phyloP scores from a whole-genome alignment of 306 rosid species.

The Ormosia emarginata region DNA sequence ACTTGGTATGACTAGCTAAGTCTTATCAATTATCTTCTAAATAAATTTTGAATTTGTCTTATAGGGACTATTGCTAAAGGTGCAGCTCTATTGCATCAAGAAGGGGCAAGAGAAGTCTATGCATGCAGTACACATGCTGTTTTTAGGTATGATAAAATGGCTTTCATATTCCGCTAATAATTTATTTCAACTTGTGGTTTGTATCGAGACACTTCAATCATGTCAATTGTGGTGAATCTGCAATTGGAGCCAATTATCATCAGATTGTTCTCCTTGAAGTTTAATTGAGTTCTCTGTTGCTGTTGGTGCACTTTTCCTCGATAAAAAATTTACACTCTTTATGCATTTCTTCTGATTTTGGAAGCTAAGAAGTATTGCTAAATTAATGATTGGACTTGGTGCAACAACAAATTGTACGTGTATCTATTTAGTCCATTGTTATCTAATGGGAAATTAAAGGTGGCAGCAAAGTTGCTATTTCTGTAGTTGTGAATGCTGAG shows the following conservation, averaged over 20 bases:
- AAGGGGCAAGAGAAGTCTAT: conserved; percentile 96
- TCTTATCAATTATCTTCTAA: background rate
- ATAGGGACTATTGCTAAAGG: conserved; percentile 86
- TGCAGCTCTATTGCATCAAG: conserved; percentile 92
- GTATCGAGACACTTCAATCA: background rate
- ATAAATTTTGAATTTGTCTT: conserved; percentile 10
- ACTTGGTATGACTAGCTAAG: conserved; percentile 3
- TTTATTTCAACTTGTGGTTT: background rate
- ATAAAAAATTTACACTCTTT: background rate
- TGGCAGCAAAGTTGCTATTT: background rate
- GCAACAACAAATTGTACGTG: background rate
- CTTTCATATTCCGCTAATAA: background rate
- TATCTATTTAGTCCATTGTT: background rate
- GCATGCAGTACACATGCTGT: conserved; percentile 96
- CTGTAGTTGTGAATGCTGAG: background rate
- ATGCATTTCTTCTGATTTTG: background rate
- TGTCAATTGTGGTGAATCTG: background rate
- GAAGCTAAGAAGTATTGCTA: background rate
- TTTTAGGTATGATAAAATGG: conserved; percentile 63
- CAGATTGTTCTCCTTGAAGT: background rate
- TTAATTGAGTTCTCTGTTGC: background rate
- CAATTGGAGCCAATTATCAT: background rate
- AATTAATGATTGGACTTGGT: background rate
- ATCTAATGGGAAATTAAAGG: background rate
- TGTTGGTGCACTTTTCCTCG: background rate